phyloP scores from a whole-genome alignment of 2,329 filamentous ascomycete species.

The Calonectria multiphialidica region DNA sequence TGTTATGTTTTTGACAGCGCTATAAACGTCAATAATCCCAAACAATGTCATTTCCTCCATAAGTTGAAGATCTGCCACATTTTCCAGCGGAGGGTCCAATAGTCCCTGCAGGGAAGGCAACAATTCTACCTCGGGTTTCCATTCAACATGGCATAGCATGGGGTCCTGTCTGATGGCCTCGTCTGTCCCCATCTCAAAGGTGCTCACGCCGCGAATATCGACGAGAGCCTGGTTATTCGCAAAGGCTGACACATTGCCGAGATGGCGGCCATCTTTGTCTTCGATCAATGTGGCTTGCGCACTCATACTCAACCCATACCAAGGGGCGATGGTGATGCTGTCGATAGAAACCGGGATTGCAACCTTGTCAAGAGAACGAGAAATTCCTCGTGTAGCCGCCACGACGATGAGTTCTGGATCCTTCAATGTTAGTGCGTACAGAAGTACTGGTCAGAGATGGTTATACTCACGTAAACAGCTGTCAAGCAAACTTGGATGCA shows the following conservation, averaged over 20 bases:
- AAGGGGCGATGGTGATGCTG: neutral
- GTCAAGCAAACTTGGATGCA: neutral
- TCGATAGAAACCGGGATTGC: neutral
- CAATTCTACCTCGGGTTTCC: neutral
- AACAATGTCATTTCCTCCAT: neutral
- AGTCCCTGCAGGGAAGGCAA: neutral
- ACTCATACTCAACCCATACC: neutral
- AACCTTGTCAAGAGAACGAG: neutral
- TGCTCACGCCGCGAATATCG: neutral
- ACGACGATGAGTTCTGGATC: neutral
- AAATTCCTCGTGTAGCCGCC: neutral
- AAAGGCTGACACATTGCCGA: neutral
- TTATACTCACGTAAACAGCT: neutral
- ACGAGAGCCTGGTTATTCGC: neutral
- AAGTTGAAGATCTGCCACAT: neutral
- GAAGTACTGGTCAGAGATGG: no score
- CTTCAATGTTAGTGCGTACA: neutral
- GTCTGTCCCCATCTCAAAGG: neutral
- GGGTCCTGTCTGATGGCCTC: neutral
- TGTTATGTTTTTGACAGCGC: neutral
- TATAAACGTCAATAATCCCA: neutral
- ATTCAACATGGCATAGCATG: neutral
- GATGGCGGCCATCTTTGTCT: neutral
- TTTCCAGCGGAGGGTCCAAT: neutral
- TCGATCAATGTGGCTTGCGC: neutral